phyloP scores from a whole-genome alignment of 2,329 filamentous ascomycete species.

The Anthostomella pinea region DNA sequence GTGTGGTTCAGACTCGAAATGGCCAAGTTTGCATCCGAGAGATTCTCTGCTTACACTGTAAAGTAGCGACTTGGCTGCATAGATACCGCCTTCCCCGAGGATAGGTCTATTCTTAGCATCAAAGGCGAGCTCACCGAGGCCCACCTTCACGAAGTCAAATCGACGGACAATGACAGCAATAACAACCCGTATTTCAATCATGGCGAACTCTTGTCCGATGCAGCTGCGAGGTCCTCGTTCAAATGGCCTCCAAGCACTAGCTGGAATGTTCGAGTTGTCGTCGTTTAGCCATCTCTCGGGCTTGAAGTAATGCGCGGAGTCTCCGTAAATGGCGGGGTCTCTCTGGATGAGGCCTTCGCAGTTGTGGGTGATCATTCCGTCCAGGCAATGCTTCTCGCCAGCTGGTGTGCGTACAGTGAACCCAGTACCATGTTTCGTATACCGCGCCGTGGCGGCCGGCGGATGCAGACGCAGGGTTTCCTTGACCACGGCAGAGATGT shows the following conservation, averaged over 20 bases:
- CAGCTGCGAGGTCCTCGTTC: slow-evolving; percentile 38
- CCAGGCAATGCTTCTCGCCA: slow-evolving; percentile 28
- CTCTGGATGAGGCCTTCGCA: slow-evolving; percentile 35
- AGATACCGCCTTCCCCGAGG: neutral
- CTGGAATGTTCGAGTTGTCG: slow-evolving; percentile 21
- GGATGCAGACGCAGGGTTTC: slow-evolving; percentile 36
- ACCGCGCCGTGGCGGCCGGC: slow-evolving; percentile 32
- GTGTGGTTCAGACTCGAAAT: neutral
- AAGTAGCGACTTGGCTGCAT: neutral
- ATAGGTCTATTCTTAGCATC: slow-evolving; percentile 1
- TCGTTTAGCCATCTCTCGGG: slow-evolving; percentile 40
- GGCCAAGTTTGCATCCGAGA: no score
- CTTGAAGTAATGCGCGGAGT: slow-evolving; percentile 33
- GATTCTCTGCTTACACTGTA: slow-evolving; percentile 7
- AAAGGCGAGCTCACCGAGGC: slow-evolving; percentile 1
- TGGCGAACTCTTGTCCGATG: slow-evolving; percentile 11
- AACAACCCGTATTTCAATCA: slow-evolving; percentile 6
- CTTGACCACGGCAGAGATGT: slow-evolving; percentile 37
- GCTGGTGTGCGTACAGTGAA: slow-evolving; percentile 29
- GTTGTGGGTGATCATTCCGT: slow-evolving; percentile 36
- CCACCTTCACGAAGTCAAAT: slow-evolving; percentile 11
- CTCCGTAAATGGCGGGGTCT: slow-evolving; percentile 34
- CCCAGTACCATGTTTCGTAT: slow-evolving; percentile 22
- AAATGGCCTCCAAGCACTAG: slow-evolving; percentile 51
- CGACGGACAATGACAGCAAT: slow-evolving; percentile 7